Evolutionary conservation across 352 stramenopile genomes (phyloP), one percentile per base, ranked within the genome.

Genomic region (Globisporangium spiculum): DNA sequence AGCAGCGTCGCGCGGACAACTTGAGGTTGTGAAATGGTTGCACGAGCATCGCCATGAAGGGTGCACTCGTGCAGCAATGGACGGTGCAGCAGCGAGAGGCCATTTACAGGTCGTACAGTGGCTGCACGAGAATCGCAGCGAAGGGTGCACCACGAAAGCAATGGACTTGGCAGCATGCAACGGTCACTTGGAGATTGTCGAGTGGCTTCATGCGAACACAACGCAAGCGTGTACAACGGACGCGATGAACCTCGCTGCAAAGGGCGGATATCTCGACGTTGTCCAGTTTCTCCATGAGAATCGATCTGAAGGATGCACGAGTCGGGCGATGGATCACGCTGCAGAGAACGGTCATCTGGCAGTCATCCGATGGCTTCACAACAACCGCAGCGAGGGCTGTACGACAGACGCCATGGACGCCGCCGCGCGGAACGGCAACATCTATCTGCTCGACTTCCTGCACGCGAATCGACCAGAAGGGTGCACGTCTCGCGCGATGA

Each of bases 111-210:
- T 88, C 34, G 74, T 90, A 4, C 26, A 85, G 63, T 88, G 75
- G 62, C 70, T 89, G 20, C 77, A 82, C 22, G 66, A 70, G 3
- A 71, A 77, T 38, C 81, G 76, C 14, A 66, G 54, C 1, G 78
- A 86, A 38, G 73, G 78, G 0, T 79, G 80, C 20, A 79, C 79
- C 0, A 72, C 79, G 54, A 80, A 81, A 50, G 84, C 83, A 0
- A 77, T 92, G 59, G 80, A 90, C 72, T 67, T 79, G n/a, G 82
- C 86, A 10, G 84, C 86, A 0, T 79, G 71, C 36, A 78, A 83
- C 24, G 80, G 80, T 8, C 76, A 88, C 66, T 54, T 87, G 38
- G 41, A 71, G 1, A 67, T 88, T 16, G 69, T 90, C 1, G 52
- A 71, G 56, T 90, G 78, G 68, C 52, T 90, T 1, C 75, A 89